Evolutionary conservation across 345 rosid genomes (phyloP).

Genomic region (Citrus reticulata): DNA sequence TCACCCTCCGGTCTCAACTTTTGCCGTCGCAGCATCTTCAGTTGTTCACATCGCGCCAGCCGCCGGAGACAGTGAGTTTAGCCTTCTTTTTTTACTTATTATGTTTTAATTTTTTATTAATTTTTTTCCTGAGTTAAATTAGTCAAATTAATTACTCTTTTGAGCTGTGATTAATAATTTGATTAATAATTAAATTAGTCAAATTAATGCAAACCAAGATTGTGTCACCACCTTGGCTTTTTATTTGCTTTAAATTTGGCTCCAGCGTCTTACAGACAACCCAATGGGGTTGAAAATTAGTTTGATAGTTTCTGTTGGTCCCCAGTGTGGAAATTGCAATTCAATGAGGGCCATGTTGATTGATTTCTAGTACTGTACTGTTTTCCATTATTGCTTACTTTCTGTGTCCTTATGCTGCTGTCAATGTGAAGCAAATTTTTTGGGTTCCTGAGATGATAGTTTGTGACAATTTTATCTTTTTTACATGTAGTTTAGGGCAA

Average conservation of each 20-base stretch:
- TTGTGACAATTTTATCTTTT: conserved; percentile 11
- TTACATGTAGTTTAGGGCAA: conserved; percentile 5
- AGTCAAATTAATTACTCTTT: too few species aligned
- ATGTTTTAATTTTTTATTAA: too few species aligned
- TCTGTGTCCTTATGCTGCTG: conserved; percentile 13
- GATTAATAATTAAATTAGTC: too few species aligned
- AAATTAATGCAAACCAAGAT: conserved; percentile 26
- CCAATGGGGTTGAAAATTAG: conserved; percentile 12
- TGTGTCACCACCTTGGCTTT: conserved; percentile 20
- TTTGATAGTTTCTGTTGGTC: conserved; percentile 21
- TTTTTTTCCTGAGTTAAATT: too few species aligned
- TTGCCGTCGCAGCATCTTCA: too few species aligned
- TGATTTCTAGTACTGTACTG: conserved; percentile 12
- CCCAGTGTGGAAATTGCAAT: conserved; percentile 21
- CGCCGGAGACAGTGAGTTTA: too few species aligned
- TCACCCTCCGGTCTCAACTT: too few species aligned
- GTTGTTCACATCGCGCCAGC: too few species aligned
- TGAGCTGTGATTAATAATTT: too few species aligned
- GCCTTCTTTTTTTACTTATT: too few species aligned
- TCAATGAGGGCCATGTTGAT: conserved; percentile 15
- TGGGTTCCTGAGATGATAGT: conserved; percentile 5
- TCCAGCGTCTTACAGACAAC: conserved; percentile 19
- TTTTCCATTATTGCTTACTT: conserved; percentile 27
- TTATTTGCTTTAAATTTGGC: conserved; percentile 4
- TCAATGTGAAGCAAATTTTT: conserved; percentile 21